Percentiles rank a stretch among this genome's conserved stretches.
phyloP scores from a whole-genome alignment of 768 basidiomycete genomes.

The Mycena maculata region DNA sequence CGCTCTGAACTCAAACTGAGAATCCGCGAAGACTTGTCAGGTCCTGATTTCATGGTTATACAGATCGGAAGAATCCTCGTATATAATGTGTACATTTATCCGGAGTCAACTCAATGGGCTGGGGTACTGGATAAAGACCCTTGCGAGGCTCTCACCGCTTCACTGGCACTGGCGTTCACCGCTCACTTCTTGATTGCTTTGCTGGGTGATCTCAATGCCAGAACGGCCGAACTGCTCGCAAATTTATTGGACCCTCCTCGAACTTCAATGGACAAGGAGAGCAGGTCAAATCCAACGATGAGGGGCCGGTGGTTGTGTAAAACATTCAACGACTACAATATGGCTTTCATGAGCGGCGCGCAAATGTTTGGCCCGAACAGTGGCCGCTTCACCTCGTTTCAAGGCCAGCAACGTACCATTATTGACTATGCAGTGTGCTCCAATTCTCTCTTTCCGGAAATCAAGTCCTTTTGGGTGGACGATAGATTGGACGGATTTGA shows the following conservation, averaged over 20 bases:
- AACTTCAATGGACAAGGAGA: background rate
- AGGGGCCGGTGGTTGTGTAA: background rate
- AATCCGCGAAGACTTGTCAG: background rate
- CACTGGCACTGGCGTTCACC: background rate
- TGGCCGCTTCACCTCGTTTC: slow-evolving; percentile 10
- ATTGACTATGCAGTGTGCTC: slow-evolving; percentile 20
- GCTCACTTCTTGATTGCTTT: background rate
- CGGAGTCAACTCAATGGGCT: background rate
- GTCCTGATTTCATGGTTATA: background rate
- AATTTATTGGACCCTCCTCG: background rate
- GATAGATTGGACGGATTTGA: background rate
- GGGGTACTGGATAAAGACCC: slow-evolving; percentile 6
- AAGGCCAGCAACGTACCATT: slow-evolving; percentile 1
- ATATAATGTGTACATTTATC: background rate
- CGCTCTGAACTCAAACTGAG: background rate
- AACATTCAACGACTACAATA: background rate
- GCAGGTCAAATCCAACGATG: background rate
- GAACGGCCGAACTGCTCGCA: background rate
- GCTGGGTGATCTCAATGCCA: slow-evolving; percentile 9
- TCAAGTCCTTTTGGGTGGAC: background rate
- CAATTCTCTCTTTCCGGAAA: background rate
- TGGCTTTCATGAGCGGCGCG: background rate
- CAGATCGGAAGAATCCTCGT: background rate
- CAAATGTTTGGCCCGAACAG: slow-evolving; percentile 5
- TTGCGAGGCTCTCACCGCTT: slow-evolving; percentile 1